phyloP scores from a whole-genome alignment of 352 stramenopile genomes.

The Phytophthora cajani region DNA sequence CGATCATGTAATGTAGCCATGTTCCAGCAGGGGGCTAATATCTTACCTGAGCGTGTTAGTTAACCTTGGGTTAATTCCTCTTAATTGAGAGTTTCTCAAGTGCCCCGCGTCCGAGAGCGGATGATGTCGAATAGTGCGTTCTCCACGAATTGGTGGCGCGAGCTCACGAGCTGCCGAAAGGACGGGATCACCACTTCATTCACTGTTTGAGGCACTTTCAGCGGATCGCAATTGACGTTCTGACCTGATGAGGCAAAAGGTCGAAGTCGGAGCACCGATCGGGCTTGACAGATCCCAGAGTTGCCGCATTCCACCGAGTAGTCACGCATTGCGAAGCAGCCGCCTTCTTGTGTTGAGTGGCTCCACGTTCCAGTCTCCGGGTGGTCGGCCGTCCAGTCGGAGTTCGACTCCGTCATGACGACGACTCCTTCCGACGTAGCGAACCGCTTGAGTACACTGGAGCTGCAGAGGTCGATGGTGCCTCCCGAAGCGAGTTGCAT shows the following conservation, averaged over 20 bases:
- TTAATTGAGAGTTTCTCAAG: neutral
- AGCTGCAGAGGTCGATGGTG: constrained; percentile 6
- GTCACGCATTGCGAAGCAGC: constrained; percentile 2
- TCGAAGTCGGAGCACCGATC: neutral
- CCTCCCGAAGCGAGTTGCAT: neutral
- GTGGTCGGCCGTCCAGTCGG: neutral
- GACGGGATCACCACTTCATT: constrained; percentile 11
- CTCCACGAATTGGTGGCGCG: constrained; percentile 8
- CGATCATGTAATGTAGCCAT: no score
- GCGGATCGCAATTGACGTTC: no score
- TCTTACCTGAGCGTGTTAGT: no score
- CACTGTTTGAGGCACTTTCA: neutral
- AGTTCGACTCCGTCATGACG: constrained; percentile 6
- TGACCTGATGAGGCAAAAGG: neutral
- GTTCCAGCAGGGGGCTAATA: no score
- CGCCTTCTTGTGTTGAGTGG: constrained; percentile 1
- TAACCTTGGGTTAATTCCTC: no score
- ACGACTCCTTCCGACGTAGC: constrained; percentile 4
- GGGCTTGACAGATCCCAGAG: constrained; percentile 4
- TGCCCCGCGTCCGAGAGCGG: neutral
- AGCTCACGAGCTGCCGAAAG: constrained; percentile 5
- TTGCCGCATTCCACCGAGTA: neutral
- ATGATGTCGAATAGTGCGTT: constrained; percentile 15
- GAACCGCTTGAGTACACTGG: constrained; percentile 27
- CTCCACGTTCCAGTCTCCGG: neutral